Base-by-base conservation (phyloP, 805 yeast genomes). In the Candida silvicultrix region DNA sequence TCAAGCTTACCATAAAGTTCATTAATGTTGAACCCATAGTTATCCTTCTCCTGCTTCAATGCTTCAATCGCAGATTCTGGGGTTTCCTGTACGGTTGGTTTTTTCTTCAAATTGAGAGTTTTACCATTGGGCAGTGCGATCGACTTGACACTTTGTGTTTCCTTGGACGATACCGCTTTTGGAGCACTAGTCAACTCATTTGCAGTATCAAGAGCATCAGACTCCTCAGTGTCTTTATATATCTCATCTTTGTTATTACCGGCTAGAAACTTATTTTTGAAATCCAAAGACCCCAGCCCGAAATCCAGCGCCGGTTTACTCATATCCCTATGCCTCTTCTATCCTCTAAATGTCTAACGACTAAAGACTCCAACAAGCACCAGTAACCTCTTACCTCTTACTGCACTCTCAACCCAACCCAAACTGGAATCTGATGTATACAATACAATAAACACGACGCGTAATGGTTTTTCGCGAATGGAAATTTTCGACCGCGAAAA, bases 21-120 rank as follows among this genome's bases (percentile, higher is more conserved):
- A 45, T 68, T 64, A 22, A 72, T 60, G 42, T 66, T 60, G 43
- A 71, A 60, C 2, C 75, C 75, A 45, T 70, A 71, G 2, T 57
- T 48, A 25, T 58, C 62, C 41, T 63, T 65, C n/a, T 48, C 49
- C 31, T 47, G 51, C 61, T 41, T 18, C 16, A 22, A 21, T 2
- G 21, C 28, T 10, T 39, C 46, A 20, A 21, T 16, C 15, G 38
- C 29, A 11, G 14, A 8, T 14, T 12, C 18, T 6, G 36, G 28
- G 4, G 23, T 11, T 19, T 31, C 10, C 5, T 15, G 19, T n/a
- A 3, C 11, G 9, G 8, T 28, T 2, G 9, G 3, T 21, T 43
- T 43, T 19, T 22, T 43, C 34, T 38, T 43, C 2, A 43, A 14
- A 2, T 23, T 31, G 9, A 43, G 15, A 10, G 5, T 12, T 31